Evolutionary conservation across 805 yeast genomes (phyloP), one percentile per base, ranked within the genome.

Genomic region (Barnettozyma sp.): DNA sequence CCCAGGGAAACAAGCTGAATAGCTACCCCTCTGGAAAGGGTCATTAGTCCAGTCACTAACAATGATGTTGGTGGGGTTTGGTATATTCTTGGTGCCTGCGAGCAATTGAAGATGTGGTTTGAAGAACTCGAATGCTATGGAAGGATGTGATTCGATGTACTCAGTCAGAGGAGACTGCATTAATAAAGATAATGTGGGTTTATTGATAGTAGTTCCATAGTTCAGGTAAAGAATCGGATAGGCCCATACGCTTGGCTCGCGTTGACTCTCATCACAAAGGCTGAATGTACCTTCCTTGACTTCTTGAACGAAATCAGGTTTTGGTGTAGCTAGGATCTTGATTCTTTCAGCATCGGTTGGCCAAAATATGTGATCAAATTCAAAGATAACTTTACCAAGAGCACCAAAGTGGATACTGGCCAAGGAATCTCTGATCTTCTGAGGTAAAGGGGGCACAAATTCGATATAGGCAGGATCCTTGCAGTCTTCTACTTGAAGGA

Each of bases 1-100:
- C 7, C 77, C 78, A 0, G 80, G 75, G 24, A 63, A 56, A 37
- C 84, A 71, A 0, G 88, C 87, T 9, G 84, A 70, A 56, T 85
- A 90, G 1, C 95, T 77, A 3, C 97, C 97, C 37, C 82, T 60
- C 3, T 84, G 69, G 50, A 68, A 84, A 1, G 86, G 85, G 46
- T 88, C 94, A 2, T 55, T 53, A 2, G 94, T 80, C 97, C 97
- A 90, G 19, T 75, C 62, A 0, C 90, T 72, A 2, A 70, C 68
- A 0, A 78, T 58, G 0, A 65, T 54, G 34, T 67, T 68, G 4
- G 36, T 53, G 31, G 68, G 76, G 2, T 40, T 36, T 5, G 72
- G 71, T 0, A 39, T 58, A 17, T 20, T 39, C 15, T 21, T 1
- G 10, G 8, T 23, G 23, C 12, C 36, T 25, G 49, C 39, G 11